A percentile compares a stretch with the other conserved stretches of the same genome.
phyloP scores from a whole-genome alignment of 331 rosid genomes.

The Stylosanthes scabra region DNA sequence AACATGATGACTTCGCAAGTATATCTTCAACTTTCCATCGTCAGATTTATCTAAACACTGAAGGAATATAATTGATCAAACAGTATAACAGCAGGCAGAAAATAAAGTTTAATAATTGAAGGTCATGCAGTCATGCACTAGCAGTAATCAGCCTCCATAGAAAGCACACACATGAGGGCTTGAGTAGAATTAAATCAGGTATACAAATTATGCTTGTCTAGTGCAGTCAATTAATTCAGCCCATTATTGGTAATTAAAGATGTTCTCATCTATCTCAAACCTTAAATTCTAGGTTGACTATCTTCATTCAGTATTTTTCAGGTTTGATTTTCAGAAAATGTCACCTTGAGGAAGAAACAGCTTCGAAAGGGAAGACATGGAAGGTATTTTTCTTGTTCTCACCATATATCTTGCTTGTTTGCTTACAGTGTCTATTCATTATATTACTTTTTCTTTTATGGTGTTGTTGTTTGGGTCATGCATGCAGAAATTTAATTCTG shows the following conservation, averaged over 20 bases:
- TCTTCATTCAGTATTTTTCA: background rate
- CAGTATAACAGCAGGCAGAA: background rate
- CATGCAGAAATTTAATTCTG: background rate
- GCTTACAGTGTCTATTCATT: too few species aligned
- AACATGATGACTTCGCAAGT: conserved; percentile 74
- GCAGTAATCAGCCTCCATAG: conserved; percentile 22
- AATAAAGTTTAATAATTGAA: background rate
- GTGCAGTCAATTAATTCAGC: background rate
- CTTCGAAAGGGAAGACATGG: too few species aligned
- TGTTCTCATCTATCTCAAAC: conserved; percentile 1
- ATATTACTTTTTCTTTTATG: background rate
- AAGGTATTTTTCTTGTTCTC: too few species aligned
- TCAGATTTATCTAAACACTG: conserved; percentile 75
- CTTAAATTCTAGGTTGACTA: conserved; percentile 7
- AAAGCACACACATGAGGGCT: conserved; percentile 11
- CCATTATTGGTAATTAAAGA: conserved; percentile 11
- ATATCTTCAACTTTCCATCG: conserved; percentile 79
- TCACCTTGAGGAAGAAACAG: background rate
- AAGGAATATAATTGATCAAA: conserved; percentile 34
- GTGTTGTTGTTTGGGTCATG: background rate
- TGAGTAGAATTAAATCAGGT: conserved; percentile 10
- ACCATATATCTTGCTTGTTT: too few species aligned
- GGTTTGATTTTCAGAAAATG: background rate
- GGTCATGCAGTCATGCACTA: conserved; percentile 9
- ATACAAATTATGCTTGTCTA: conserved; percentile 17